Evolutionary conservation across 2,329 filamentous ascomycete genomes (phyloP).

Genomic region (Colletotrichum tabaci): DNA sequence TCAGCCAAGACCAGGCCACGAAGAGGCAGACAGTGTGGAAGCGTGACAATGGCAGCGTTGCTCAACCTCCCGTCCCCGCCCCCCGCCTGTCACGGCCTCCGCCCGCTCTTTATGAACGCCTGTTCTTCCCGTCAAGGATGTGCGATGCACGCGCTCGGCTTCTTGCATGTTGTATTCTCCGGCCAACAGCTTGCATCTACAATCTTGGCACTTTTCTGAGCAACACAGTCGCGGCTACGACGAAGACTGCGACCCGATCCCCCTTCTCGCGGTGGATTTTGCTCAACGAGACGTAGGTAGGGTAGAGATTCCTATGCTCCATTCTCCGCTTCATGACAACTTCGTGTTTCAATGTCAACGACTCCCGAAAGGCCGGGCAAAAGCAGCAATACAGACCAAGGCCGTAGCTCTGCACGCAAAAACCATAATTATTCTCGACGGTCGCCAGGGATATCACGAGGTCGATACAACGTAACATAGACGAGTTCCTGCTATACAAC

Average conservation of each 20-base stretch:
- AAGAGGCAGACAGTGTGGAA: not conserved
- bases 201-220: not conserved
- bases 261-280: not conserved
- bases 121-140: slow-evolving; percentile 26
- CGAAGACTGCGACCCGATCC: not conserved
- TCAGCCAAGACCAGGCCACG: slow-evolving; percentile 15
- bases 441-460: not conserved
- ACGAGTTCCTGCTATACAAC: not conserved
- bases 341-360: not conserved
- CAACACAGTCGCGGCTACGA: not conserved
- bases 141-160: slow-evolving; percentile 19
- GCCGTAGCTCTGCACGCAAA: not conserved
- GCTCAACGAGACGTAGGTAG: not conserved
- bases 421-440: too few species aligned
- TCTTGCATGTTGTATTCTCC: slow-evolving; percentile 21
- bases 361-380: not conserved
- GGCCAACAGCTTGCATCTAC: not conserved
- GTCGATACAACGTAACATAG: not conserved
- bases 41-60: slow-evolving; percentile 11
- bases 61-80: slow-evolving; percentile 23
- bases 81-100: slow-evolving; percentile 25
- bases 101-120: slow-evolving; percentile 24
- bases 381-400: not conserved
- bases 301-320: not conserved
- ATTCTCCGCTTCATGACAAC: not conserved